Base-by-base conservation (phyloP, 306 rosid species). In the Lotus japonicus region DNA sequence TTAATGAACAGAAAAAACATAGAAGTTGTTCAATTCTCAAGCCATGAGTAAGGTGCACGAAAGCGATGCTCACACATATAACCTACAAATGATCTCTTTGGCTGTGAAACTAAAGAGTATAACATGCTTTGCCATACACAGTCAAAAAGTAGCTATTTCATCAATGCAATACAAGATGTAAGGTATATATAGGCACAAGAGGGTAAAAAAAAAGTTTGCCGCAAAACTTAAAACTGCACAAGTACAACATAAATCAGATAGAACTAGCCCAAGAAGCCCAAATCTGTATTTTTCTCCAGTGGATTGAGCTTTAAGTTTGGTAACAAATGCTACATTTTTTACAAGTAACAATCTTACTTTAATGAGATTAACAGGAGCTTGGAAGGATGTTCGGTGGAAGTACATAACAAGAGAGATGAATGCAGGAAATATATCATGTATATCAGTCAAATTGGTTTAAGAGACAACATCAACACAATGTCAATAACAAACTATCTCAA, bases 21-120 rank as follows among this genome's bases (percentile, higher is more conserved):
- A 31, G 48, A 66, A 68, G 73, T 44, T 49, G 66, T 61, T 31
- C 75, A 57, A 53, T 58, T 64, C 18, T 69, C 71, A 73, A 64
- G 63, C 67, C 51, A 68, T 16, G 43, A 62, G 62, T 28, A 23
- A 59, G 63, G 41, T 41, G 77, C 55, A 11, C 58, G 73, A 31
- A 31, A 5, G 31, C 38, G 70, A 72, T 50, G 36, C 36, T 11
- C 18, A 18, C 18, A 61, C 3, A 42, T 66, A 52, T 43, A 75
- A 51, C 43, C 61, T 65, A 23, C 55, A 71, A 51, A 38, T 50
- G 28, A 62, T 43, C 69, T 21, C 39, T 67, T 16, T 10, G 45
- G 58, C 41, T n/a, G 7, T 71, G 53, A 76, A 66, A 48, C 28
- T 61, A 43, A 70, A 54, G 19, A 36, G 57, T 7, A 2, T 14